Percentiles rank a stretch among this genome's conserved stretches.
phyloP scores from a whole-genome alignment of 306 rosid species.

The Ormosia semicastrata region DNA sequence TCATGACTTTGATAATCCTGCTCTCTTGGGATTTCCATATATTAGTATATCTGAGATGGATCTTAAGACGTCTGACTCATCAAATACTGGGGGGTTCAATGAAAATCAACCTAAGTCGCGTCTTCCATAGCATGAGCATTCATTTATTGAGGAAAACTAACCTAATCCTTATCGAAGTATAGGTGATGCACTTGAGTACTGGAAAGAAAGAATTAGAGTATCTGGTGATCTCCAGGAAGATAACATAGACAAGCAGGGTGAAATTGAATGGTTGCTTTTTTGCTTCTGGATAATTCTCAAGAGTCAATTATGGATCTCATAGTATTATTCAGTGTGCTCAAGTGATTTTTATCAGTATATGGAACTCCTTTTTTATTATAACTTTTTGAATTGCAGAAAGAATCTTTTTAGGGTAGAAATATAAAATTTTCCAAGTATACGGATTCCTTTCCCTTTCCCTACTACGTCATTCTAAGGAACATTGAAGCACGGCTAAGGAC shows the following conservation, averaged over 20 bases:
- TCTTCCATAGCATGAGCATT: slow-evolving; percentile 37
- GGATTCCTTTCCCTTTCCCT: slow-evolving; percentile 92
- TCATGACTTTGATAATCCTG: slow-evolving; percentile 43
- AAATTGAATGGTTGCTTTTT: slow-evolving; percentile 81
- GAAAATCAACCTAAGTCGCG: slow-evolving; percentile 46
- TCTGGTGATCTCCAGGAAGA: slow-evolving; percentile 62
- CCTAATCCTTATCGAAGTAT: slow-evolving; percentile 77
- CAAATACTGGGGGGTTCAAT: slow-evolving; percentile 55
- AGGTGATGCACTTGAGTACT: slow-evolving; percentile 69
- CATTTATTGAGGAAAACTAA: slow-evolving; percentile 50
- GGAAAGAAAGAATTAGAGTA: slow-evolving; percentile 73
- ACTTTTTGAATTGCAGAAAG: slow-evolving; percentile 53
- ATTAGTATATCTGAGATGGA: slow-evolving; percentile 56
- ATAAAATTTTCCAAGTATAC: slow-evolving; percentile 52
- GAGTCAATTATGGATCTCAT: slow-evolving; percentile 64
- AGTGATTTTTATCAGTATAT: neutral
- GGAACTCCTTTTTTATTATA: neutral
- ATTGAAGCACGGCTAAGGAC: slow-evolving; percentile 85
- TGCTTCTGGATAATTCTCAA: slow-evolving; percentile 70
- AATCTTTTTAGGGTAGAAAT: slow-evolving; percentile 45
- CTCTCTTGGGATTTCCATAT: slow-evolving; percentile 58
- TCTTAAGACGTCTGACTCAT: slow-evolving; percentile 49
- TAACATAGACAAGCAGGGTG: slow-evolving; percentile 41
- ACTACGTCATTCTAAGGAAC: slow-evolving; percentile 64
- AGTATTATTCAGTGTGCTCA: slow-evolving; percentile 31